Evolutionary conservation across 1,284 basidiomycete genomes (phyloP), one percentile per base, ranked within the genome.

Genomic region (Taiwanofungus camphoratus): DNA sequence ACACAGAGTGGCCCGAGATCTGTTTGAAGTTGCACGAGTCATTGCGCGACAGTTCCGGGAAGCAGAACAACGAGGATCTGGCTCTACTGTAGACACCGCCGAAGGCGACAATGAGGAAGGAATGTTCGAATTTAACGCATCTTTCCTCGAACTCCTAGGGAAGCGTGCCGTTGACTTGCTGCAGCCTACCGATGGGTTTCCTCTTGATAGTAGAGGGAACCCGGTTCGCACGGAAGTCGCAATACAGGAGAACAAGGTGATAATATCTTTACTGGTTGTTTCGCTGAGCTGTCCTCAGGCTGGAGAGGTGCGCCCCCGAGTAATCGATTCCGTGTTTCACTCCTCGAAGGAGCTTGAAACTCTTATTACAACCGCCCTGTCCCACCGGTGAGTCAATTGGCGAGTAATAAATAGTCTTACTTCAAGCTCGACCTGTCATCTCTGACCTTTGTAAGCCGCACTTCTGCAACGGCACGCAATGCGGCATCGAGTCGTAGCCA

Each of bases 231-330:
- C 52, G 24, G 59, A 58, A 36, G 50, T 65, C 15, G 24, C 51
- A 5, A 58, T 65, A 5, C 53, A 52, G 31, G 63, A 65, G 41
- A 57, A 65, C 39, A 62, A 61, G 54, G 61, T 62, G 29, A 16
- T 5, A 36, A 7, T 12, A 6, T 20, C 18, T 13, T 22, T 12
- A 18, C 35, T 20, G 20, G 6, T 31, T 20, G 32, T 33, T 24
- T 18, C 5, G 11, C 8, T 12, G 8, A 20, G 8, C 19, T 16
- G 3, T 32, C 8, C 26, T 7, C 26, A 62, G 61, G 53, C 57
- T 27, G 61, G 61, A 1, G 55, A 60, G 42, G 57, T 64, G 3
- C 51, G 52, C 2, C 61, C 62, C 4, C 5, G 15, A 9, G 15
- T 41, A 5, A 35, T 41, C 16, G 13, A 52, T 20, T 36, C 30